Conservation (phyloP, 352 stramenopile species). For the Phytophthora syringae region DNA sequence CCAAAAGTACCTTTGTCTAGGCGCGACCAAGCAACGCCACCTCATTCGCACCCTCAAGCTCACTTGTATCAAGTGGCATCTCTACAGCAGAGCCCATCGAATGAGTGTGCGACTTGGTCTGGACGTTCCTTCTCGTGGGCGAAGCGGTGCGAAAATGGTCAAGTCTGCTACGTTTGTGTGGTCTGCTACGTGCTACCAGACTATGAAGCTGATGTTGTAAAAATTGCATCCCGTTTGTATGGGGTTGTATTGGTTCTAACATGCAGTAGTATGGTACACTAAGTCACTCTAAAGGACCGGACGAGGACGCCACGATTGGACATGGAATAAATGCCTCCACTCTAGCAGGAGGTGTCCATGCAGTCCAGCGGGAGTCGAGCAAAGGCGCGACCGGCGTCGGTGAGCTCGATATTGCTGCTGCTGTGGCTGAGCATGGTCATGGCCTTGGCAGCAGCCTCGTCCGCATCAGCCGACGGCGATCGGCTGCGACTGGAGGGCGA, state of each 20-base stretch:
- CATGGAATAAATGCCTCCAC: constrained; percentile 6
- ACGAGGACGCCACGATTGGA: constrained; percentile 4
- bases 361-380: constrained; percentile 49
- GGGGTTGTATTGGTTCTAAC: constrained; percentile 28
- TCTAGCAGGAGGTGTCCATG: constrained; percentile 30
- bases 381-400: constrained; percentile 47
- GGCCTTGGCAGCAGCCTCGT: constrained; percentile 34
- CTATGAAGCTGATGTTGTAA: constrained; percentile 7
- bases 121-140: not conserved
- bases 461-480: constrained; percentile 22
- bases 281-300: constrained; percentile 15
- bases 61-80: constrained; percentile 5
- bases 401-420: constrained; percentile 26
- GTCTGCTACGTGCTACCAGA: not conserved
- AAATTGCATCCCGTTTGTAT: not conserved
- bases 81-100: constrained; percentile 8
- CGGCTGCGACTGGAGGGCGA: constrained; percentile 22
- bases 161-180: not conserved
- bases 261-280: constrained; percentile 28
- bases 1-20: constrained; percentile 14
- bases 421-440: constrained; percentile 33
- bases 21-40: constrained; percentile 22
- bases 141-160: not conserved
- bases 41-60: constrained; percentile 28
- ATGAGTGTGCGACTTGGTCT: not conserved